Conservation (phyloP, 257 asterid genomes). For the Sherardia arvensis region DNA sequence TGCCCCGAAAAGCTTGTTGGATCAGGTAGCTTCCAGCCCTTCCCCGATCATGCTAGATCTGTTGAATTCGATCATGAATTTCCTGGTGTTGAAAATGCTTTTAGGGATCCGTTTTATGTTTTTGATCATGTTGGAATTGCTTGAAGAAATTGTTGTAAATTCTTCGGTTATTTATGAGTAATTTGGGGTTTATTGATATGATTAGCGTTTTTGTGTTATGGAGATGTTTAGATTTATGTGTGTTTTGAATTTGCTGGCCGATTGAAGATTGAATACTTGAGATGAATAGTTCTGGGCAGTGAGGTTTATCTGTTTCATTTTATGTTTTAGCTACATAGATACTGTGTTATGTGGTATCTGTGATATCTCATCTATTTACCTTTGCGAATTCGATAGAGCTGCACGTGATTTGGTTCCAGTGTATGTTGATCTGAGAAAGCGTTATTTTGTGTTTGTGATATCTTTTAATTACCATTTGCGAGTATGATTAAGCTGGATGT, state of each 20-base stretch:
- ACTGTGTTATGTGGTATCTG: too few species aligned
- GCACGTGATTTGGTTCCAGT: too few species aligned
- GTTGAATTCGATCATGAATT: not conserved
- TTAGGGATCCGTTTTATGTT: not conserved
- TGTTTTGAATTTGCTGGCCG: not conserved
- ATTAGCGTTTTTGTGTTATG: not conserved
- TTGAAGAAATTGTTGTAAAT: too few species aligned
- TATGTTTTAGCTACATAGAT: too few species aligned
- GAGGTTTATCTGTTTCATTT: not conserved
- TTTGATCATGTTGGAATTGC: not conserved
- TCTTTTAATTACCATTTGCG: not conserved
- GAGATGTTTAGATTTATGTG: not conserved
- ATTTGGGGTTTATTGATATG: not conserved
- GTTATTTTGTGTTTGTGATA: too few species aligned
- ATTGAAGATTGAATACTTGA: not conserved
- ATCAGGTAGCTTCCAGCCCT: constrained; percentile 17
- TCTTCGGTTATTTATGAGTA: not conserved
- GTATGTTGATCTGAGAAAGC: too few species aligned
- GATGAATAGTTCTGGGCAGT: not conserved
- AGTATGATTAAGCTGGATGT: not conserved
- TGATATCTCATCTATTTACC: too few species aligned
- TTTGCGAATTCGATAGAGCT: too few species aligned
- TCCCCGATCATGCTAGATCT: not conserved
- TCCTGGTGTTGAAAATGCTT: not conserved
- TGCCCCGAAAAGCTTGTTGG: constrained; percentile 24